A percentile compares a stretch with the other conserved stretches of the same genome.
Conservation (phyloP, 306 rosid genomes). For the Datisca glomerata region DNA sequence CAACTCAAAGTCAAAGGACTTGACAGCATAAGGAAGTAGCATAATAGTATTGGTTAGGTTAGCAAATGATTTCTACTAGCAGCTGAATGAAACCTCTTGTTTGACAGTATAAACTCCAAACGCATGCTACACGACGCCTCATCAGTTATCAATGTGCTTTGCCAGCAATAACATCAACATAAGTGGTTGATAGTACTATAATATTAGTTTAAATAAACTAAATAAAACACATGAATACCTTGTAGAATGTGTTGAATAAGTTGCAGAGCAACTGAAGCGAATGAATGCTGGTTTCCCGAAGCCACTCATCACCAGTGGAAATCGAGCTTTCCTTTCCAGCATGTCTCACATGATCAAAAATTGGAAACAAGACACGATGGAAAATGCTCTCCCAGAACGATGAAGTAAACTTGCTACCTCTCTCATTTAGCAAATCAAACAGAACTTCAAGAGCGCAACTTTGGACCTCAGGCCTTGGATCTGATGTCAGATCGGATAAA, state of each 20-base stretch:
- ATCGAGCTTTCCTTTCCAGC: constrained; percentile 69
- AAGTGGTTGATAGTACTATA: neutral
- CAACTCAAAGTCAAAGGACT: too few relatives aligned
- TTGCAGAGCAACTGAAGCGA: constrained; percentile 97
- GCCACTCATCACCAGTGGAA: constrained; percentile 72
- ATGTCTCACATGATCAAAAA: constrained; percentile 94
- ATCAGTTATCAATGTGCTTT: neutral
- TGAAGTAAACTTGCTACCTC: constrained; percentile 88
- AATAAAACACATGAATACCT: constrained; percentile 43
- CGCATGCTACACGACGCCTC: too few relatives aligned
- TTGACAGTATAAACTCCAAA: too few relatives aligned
- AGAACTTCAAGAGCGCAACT: constrained; percentile 97
- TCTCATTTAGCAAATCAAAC: constrained; percentile 94
- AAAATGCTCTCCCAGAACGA: constrained; percentile 97
- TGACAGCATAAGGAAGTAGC: too few relatives aligned
- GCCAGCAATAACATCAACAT: constrained; percentile 2
- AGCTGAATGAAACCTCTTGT: too few relatives aligned
- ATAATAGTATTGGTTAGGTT: too few relatives aligned
- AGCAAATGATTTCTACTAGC: too few relatives aligned
- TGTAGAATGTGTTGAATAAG: constrained; percentile 95
- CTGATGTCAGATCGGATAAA: constrained; percentile 93
- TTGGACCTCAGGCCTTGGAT: constrained; percentile 91
- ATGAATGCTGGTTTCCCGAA: constrained; percentile 92
- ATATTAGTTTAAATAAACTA: neutral
- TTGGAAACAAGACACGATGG: constrained; percentile 96